Conservation (phyloP, 2,329 filamentous ascomycete genomes). For the Calonectria henricotiae region DNA sequence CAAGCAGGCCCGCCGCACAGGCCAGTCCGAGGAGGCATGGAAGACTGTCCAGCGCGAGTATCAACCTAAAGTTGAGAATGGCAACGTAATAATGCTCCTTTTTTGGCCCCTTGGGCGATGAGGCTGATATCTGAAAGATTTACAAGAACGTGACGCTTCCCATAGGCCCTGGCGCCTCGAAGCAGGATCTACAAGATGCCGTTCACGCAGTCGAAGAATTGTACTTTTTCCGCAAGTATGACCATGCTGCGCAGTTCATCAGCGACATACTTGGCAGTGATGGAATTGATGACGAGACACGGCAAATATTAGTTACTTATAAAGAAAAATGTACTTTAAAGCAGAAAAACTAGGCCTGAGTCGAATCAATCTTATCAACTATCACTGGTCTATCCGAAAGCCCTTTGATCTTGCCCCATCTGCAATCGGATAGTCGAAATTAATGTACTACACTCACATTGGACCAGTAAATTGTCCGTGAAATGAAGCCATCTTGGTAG, state of each 20-base stretch:
- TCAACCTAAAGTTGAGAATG: slow-evolving; percentile 68
- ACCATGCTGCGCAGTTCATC: slow-evolving; percentile 64
- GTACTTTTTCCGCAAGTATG: slow-evolving; percentile 69
- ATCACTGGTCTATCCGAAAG: slow-evolving; percentile 2
- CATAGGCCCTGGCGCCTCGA: slow-evolving; percentile 58
- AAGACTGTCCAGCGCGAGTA: slow-evolving; percentile 65
- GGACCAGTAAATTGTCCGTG: slow-evolving; percentile 26
- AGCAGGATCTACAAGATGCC: slow-evolving; percentile 67
- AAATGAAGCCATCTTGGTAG: slow-evolving; percentile 18
- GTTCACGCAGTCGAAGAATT: slow-evolving; percentile 73
- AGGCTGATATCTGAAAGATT: slow-evolving; percentile 58
- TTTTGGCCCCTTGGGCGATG: not conserved
- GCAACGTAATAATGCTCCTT: slow-evolving; percentile 62
- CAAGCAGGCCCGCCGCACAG: slow-evolving; percentile 57
- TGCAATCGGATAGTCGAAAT: not conserved
- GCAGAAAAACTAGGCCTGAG: slow-evolving; percentile 50
- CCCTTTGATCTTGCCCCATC: not conserved
- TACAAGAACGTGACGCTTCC: slow-evolving; percentile 63
- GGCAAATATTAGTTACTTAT: slow-evolving; percentile 62
- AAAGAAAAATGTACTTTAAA: slow-evolving; percentile 57
- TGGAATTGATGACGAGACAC: slow-evolving; percentile 64
- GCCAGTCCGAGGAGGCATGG: slow-evolving; percentile 69
- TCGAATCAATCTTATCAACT: slow-evolving; percentile 1
- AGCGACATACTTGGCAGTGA: slow-evolving; percentile 55
- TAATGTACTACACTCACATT: not conserved